phyloP scores from a whole-genome alignment of 192 early-diverging fungal species.

The Backusella parvicylindrica region DNA sequence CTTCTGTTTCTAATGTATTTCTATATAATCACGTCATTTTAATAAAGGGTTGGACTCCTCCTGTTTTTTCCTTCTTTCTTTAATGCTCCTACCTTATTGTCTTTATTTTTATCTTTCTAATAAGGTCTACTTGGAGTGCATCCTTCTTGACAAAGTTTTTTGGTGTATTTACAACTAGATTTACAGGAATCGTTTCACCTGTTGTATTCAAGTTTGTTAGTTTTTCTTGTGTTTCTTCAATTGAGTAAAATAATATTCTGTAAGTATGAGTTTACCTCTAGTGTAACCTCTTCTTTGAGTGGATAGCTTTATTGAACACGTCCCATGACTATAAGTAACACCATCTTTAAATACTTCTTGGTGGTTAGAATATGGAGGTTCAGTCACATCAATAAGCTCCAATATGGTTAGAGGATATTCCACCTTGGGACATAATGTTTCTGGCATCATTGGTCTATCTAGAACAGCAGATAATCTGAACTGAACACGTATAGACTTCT shows the following conservation, averaged over 20 bases:
- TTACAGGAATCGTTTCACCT: constrained; percentile 22
- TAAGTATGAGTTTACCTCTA: constrained; percentile 10
- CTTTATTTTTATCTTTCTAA: constrained; percentile 9
- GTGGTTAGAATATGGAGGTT: background rate
- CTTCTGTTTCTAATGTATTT: constrained; percentile 13
- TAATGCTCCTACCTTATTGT: constrained; percentile 8
- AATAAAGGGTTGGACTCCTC: background rate
- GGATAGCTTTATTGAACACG: background rate
- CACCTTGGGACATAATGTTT: constrained; percentile 22
- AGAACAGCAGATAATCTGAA: constrained; percentile 26
- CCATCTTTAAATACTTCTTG: constrained; percentile 13
- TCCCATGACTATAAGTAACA: background rate
- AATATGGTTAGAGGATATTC: constrained; percentile 30
- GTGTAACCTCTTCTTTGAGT: constrained; percentile 22
- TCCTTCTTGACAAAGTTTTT: constrained; percentile 8
- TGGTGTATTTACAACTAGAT: constrained; percentile 1
- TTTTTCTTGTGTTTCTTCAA: background rate
- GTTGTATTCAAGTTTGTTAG: too few species aligned
- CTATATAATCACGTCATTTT: background rate
- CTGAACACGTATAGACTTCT: background rate
- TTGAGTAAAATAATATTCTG: background rate
- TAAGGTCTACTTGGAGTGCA: constrained; percentile 10
- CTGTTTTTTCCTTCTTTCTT: background rate
- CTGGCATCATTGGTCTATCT: constrained; percentile 29
- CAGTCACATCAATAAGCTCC: constrained; percentile 27